These are phyloP conservation scores for Lentinula sp. DNA, from an alignment of 768 basidiomycete genomes.

Conservation along the genomic window DNA sequence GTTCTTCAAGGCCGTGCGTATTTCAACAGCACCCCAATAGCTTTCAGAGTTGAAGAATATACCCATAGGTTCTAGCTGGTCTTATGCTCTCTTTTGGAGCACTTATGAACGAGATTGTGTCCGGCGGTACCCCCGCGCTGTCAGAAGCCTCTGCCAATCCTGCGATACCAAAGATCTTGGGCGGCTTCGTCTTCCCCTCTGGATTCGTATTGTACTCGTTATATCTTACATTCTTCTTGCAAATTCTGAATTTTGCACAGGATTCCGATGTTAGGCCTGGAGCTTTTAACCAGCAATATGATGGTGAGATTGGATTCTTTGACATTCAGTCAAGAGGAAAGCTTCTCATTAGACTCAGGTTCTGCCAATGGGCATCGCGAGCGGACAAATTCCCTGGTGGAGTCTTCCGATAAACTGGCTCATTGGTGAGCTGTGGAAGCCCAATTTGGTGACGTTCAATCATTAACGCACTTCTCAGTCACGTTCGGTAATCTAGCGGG, in stretches of 20 bases:
- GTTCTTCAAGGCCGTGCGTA: conserved; percentile 2
- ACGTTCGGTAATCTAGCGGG: conserved; percentile 66
- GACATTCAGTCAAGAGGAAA: background rate
- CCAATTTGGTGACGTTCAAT: background rate
- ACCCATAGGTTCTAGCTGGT: conserved; percentile 54
- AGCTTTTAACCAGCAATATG: conserved; percentile 72
- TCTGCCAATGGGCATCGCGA: conserved; percentile 63
- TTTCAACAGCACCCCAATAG: background rate
- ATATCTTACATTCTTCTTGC: background rate
- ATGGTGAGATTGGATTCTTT: conserved; percentile 38
- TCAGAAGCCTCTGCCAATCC: conserved; percentile 40
- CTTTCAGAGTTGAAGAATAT: background rate
- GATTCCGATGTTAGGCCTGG: conserved; percentile 67
- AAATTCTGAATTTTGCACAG: conserved; percentile 23
- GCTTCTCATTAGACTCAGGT: conserved; percentile 28
- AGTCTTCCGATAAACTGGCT: conserved; percentile 61
- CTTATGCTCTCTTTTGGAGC: conserved; percentile 72
- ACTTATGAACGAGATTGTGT: conserved; percentile 55
- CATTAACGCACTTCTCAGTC: conserved; percentile 23
- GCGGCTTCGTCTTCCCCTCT: conserved; percentile 68
- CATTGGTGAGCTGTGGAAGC: conserved; percentile 38
- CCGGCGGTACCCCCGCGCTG: conserved; percentile 51
- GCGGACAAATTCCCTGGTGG: conserved; percentile 67
- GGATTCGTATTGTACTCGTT: conserved; percentile 63
- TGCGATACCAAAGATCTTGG: conserved; percentile 60